These are phyloP conservation scores for Stropharia rugosoannulata DNA, from an alignment of 768 basidiomycete genomes.

Conservation along the genomic window DNA sequence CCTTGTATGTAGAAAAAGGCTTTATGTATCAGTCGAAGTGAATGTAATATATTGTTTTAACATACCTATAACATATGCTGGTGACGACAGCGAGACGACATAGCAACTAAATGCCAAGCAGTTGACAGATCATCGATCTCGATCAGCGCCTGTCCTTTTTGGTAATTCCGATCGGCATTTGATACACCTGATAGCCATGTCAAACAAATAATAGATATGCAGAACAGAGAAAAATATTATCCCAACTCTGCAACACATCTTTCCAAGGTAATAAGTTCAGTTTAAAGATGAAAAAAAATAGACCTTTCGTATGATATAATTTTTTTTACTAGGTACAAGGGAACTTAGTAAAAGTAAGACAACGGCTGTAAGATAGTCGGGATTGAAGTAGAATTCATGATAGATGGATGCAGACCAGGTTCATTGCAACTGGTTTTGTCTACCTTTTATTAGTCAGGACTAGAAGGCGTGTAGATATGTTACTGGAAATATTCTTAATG, in stretches of 20 bases:
- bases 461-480: too few relatives aligned
- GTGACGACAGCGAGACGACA: neutral
- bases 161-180: neutral
- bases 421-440: too few relatives aligned
- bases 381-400: neutral
- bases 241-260: neutral
- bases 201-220: neutral
- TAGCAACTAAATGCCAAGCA: too few relatives aligned
- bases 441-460: too few relatives aligned
- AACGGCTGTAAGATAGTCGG: neutral
- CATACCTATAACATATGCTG: neutral
- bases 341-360: neutral
- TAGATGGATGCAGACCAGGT: neutral
- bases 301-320: neutral
- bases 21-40: conserved; percentile 1
- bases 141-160: neutral
- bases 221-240: neutral
- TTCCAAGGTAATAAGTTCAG: neutral
- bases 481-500: too few relatives aligned
- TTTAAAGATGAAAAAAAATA: neutral
- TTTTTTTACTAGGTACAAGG: neutral
- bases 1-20: neutral
- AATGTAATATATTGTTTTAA: neutral
- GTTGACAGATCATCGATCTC: too few relatives aligned
- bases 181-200: too few relatives aligned